These are phyloP conservation scores for Rhizomucor pusillus DNA, from an alignment of 371 early-diverging fungal genomes.

Conservation along the genomic window DNA sequence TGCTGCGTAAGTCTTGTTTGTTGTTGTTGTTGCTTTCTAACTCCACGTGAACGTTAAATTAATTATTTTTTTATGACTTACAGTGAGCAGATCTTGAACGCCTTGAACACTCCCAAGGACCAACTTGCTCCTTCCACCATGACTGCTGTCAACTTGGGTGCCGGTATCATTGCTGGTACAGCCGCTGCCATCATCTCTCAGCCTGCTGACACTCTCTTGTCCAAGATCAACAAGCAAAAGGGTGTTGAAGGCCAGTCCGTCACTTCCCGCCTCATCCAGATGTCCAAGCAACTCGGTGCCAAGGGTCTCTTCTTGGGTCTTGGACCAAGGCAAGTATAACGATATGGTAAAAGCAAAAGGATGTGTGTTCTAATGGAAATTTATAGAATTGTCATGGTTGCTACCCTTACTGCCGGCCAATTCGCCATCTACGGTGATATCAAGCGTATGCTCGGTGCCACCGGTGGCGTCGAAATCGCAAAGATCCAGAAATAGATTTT, in stretches of 20 bases:
- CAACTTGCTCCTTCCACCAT: slow-evolving; percentile 25
- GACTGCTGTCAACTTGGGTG: slow-evolving; percentile 77
- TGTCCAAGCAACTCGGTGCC: slow-evolving; percentile 59
- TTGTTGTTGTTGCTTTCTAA: slow-evolving; percentile 3
- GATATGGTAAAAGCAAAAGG: not conserved
- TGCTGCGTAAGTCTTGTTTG: slow-evolving; percentile 56
- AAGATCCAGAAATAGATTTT: slow-evolving; percentile 9
- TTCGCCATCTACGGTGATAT: slow-evolving; percentile 64
- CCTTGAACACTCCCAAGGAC: slow-evolving; percentile 39
- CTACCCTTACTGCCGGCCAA: slow-evolving; percentile 70
- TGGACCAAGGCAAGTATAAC: too few relatives aligned
- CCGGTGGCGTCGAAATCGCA: slow-evolving; percentile 62
- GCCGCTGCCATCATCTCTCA: slow-evolving; percentile 93
- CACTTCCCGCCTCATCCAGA: slow-evolving; percentile 40
- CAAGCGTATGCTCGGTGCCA: slow-evolving; percentile 69
- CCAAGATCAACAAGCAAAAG: slow-evolving; percentile 78
- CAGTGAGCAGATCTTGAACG: slow-evolving; percentile 34
- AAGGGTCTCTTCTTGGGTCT: slow-evolving; percentile 67
- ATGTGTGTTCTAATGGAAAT: slow-evolving; percentile 5
- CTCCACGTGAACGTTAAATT: too few relatives aligned
- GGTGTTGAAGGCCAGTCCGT: slow-evolving; percentile 47
- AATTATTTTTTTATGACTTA: slow-evolving; percentile 4
- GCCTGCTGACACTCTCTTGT: slow-evolving; percentile 93
- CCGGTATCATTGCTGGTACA: slow-evolving; percentile 91
- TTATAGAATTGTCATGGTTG: slow-evolving; percentile 76